Evolutionary conservation across 202 grass and related monocot species (phyloP), one percentile per base, ranked within the genome.

Genomic region (Zizania palustris): DNA sequence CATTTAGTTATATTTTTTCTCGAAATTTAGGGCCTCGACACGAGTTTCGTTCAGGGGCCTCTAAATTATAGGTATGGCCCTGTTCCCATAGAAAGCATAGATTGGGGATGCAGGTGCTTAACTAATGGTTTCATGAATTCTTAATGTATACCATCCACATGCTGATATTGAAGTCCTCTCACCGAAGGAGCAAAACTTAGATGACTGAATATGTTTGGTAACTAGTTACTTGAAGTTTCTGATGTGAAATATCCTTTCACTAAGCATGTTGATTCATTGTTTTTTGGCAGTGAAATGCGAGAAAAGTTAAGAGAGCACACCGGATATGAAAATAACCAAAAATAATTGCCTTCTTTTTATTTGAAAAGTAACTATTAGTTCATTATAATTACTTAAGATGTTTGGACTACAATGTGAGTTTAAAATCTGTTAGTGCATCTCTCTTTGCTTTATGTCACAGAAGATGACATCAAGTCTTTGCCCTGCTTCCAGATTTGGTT

Each of bases 391-490:
- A 11, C 4, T 16, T 76, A 14, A 45, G 16, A 55, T 55, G 1
- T 45, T 37, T 38, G 9, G 46, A 41, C 41, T 71, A 16, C 6
- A 64, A n/a, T 49, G 19, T 15, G 49, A 41, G 11, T 79, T 60
- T 83, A 37, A 21, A 51, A 44, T 46, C 4, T 79, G 13, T 75
- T 69, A 44, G 58, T 69, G 41, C 39, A 59, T n/a, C 41, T 80
- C 14, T 63, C 54, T 87, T 59, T 56, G 90, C 85, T 97, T 45
- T 97, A 87, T 72, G 78, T 93, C 43, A 97, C 88, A 1, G 88
- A 97, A 83, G 86, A 88, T 81, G 93, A 97, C 77, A 91, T 97
- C 81, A 97, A 97, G 77, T 83, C 72, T 44, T 82, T 89, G 63
- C 83, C 88, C 53, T 87, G 90, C 81, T 97, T 93, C 77, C 83